A percentile compares a stretch with the other conserved stretches of the same genome.
These are phyloP conservation scores for Thermomyces lanuginosus DNA, from an alignment of 2,329 filamentous ascomycete genomes.

Conservation along the genomic window DNA sequence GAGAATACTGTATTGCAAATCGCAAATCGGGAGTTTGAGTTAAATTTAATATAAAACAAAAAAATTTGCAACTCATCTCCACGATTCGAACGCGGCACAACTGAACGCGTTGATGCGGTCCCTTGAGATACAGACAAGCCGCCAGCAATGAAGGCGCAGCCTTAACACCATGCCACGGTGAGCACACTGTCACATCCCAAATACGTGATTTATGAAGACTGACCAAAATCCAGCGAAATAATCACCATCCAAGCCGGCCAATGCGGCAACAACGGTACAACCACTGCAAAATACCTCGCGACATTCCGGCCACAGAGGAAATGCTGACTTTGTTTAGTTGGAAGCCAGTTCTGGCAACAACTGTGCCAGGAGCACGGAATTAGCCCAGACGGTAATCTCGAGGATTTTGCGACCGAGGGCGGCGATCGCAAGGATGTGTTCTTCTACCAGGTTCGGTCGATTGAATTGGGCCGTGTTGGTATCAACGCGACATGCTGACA, in stretches of 20 bases:
- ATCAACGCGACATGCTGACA: not conserved
- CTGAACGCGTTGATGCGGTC: too few relatives aligned
- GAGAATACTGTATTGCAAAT: too few relatives aligned
- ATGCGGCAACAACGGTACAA: conserved; percentile 88
- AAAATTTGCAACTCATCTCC: too few relatives aligned
- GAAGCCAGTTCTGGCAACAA: conserved; percentile 97
- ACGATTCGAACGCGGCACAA: too few relatives aligned
- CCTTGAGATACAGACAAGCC: too few relatives aligned
- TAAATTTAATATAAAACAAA: too few relatives aligned
- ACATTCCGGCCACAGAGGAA: conserved; percentile 6
- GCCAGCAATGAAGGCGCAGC: too few relatives aligned
- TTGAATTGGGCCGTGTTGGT: not conserved
- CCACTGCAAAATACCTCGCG: conserved; percentile 2
- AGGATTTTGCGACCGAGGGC: conserved; percentile 94
- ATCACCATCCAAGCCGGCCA: conserved; percentile 98
- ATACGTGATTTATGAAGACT: conserved; percentile 10
- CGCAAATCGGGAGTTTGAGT: too few relatives aligned
- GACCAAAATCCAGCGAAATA: conserved; percentile 55
- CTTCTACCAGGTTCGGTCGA: conserved; percentile 56
- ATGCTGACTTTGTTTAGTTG: conserved; percentile 42
- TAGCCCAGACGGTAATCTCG: conserved; percentile 88
- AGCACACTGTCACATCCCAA: conserved; percentile 21
- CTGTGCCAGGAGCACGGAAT: conserved; percentile 96
- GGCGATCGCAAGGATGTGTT: conserved; percentile 98
- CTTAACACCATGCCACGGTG: too few relatives aligned